Percentiles rank a stretch among this genome's conserved stretches.
phyloP scores from a whole-genome alignment of 192 early-diverging fungal species.

The Gonapodya sp. region DNA sequence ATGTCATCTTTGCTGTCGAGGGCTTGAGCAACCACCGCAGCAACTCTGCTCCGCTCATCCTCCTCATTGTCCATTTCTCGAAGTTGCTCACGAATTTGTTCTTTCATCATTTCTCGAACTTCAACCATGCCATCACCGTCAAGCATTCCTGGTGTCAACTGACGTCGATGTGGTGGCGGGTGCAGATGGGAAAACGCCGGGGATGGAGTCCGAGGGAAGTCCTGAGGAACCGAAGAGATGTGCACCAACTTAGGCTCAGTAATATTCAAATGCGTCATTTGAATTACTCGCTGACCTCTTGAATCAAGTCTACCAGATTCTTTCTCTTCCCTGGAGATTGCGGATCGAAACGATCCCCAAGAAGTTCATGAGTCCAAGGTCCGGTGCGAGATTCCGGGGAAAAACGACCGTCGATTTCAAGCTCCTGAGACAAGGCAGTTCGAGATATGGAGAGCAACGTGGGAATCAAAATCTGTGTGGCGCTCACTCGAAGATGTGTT shows the following conservation, averaged over 20 bases:
- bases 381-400: constrained; percentile 14
- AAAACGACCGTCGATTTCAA: not conserved
- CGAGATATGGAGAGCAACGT: not conserved
- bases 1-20: constrained; percentile 50
- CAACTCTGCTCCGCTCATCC: constrained; percentile 39
- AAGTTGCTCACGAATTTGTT: constrained; percentile 20
- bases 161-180: constrained; percentile 25
- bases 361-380: not conserved
- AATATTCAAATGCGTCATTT: too few relatives aligned
- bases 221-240: constrained; percentile 16
- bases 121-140: constrained; percentile 28
- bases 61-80: constrained; percentile 31
- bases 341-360: constrained; percentile 17
- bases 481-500: constrained; percentile 12
- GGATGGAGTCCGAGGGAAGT: constrained; percentile 49
- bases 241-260: not conserved
- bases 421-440: not conserved
- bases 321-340: constrained; percentile 19
- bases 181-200: constrained; percentile 35
- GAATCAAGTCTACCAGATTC: constrained; percentile 29
- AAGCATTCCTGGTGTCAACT: constrained; percentile 24
- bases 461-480: not conserved
- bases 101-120: constrained; percentile 21
- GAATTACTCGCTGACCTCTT: constrained; percentile 15
- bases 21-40: constrained; percentile 47